Conservation (phyloP, 2,329 filamentous ascomycete genomes). For the Penicillium sp. region DNA sequence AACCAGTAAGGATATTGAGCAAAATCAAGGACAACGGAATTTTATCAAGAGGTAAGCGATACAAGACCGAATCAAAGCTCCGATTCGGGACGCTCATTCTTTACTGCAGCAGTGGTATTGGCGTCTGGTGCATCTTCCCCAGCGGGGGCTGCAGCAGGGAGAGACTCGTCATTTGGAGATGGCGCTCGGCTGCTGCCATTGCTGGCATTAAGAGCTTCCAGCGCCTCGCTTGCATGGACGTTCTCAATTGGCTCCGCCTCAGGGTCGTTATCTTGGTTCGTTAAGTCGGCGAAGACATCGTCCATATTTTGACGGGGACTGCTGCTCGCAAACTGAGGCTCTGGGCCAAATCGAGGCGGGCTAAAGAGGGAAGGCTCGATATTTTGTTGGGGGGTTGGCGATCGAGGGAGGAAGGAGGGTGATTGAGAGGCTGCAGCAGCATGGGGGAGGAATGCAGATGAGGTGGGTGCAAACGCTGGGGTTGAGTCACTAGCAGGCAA, state of each 20-base stretch:
- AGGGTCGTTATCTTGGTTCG: conserved; percentile 47
- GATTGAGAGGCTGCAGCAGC: conserved; percentile 36
- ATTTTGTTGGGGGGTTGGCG: conserved; percentile 42
- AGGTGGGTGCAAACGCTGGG: conserved; percentile 40
- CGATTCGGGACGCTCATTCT: conserved; percentile 1
- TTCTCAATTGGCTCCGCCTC: conserved; percentile 45
- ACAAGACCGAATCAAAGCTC: conserved; percentile 12
- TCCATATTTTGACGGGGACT: conserved; percentile 47
- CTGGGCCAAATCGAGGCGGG: conserved; percentile 43
- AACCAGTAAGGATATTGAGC: conserved; percentile 11
- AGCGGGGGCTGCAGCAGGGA: conserved; percentile 19
- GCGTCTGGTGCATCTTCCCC: background rate
- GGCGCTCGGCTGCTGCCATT: conserved; percentile 39
- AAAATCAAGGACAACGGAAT: conserved; percentile 15
- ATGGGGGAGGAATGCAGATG: conserved; percentile 44
- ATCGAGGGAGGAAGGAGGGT: conserved; percentile 44
- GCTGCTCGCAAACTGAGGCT: conserved; percentile 36
- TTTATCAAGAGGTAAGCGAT: background rate
- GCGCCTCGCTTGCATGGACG: conserved; percentile 52
- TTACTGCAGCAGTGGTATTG: background rate
- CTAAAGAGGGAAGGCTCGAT: conserved; percentile 49
- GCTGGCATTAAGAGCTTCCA: conserved; percentile 48
- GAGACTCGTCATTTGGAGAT: conserved; percentile 31
- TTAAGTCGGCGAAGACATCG: conserved; percentile 53
- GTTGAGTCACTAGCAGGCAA: conserved; percentile 41